Evolutionary conservation across 140 eudicot species (phyloP).

Genomic region (Cichorium intybus): DNA sequence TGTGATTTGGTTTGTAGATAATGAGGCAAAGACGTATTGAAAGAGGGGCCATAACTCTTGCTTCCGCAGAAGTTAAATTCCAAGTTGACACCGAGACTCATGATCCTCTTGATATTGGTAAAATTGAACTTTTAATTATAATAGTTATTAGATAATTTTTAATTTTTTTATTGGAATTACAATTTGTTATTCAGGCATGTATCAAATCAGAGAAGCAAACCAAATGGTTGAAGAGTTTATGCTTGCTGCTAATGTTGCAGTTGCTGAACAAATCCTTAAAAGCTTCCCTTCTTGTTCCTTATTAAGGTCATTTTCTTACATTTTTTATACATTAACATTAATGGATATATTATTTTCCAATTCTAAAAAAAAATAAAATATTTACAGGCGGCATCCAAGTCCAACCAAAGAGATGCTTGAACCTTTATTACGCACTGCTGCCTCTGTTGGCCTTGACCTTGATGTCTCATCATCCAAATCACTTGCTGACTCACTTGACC

Average conservation of each 20-base stretch:
- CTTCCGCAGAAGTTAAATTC: conserved; percentile 98
- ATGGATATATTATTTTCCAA: not conserved
- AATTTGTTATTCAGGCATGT: conserved; percentile 63
- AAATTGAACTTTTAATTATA: not conserved
- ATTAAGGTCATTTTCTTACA: conserved; percentile 46
- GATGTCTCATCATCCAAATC: conserved; percentile 96
- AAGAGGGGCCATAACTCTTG: conserved; percentile 96
- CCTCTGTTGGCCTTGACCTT: conserved; percentile 79
- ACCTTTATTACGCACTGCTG: conserved; percentile 91
- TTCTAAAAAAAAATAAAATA: not conserved
- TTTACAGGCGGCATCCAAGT: conserved; percentile 91
- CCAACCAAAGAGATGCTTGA: conserved; percentile 99
- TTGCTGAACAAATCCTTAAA: conserved; percentile 79
- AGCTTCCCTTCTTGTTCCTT: conserved; percentile 76
- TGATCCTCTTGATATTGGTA: conserved; percentile 98
- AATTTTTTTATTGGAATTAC: not conserved
- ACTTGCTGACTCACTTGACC: conserved; percentile 97
- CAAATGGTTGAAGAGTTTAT: conserved; percentile 99
- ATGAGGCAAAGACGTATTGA: conserved; percentile 96
- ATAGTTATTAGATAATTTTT: not conserved
- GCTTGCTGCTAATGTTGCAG: conserved; percentile 98
- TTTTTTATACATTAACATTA: not conserved
- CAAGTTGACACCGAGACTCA: conserved; percentile 99
- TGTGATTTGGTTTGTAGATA: conserved; percentile 45
- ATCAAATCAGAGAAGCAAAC: conserved; percentile 96